Evolutionary conservation across 306 rosid species (phyloP).

Genomic region (Luffa acutangula): DNA sequence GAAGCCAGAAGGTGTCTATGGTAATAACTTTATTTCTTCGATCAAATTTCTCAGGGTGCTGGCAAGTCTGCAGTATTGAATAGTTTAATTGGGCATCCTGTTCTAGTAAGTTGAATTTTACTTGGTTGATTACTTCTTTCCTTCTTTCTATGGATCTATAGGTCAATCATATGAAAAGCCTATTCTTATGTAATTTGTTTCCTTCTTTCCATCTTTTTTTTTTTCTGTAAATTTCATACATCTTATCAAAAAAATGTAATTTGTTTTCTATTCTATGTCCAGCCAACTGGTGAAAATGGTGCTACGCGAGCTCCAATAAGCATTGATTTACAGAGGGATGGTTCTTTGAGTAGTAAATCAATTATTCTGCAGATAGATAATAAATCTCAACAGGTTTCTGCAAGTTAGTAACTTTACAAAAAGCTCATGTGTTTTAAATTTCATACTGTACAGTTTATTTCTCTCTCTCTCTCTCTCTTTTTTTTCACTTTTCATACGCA

Average conservation of each 20-base stretch:
- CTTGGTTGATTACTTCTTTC: background rate
- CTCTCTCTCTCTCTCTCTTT: background rate
- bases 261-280: constrained; percentile 16
- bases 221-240: too few relatives aligned
- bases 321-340: constrained; percentile 83
- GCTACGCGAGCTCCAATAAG: constrained; percentile 94
- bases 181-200: constrained; percentile 5
- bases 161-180: background rate
- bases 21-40: background rate
- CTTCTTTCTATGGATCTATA: background rate
- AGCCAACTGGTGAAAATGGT: constrained; percentile 99
- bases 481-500: background rate
- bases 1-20: background rate
- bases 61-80: constrained; percentile 92
- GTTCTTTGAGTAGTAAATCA: constrained; percentile 84
- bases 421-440: background rate
- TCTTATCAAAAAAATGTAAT: background rate
- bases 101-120: constrained; percentile 53
- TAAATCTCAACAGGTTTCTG: constrained; percentile 90
- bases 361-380: constrained; percentile 87
- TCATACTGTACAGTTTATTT: background rate
- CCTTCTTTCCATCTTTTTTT: background rate
- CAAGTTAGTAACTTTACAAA: constrained; percentile 46
- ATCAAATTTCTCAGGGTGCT: constrained; percentile 49
- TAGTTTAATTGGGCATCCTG: constrained; percentile 95